Evolutionary conservation across 2,329 filamentous ascomycete genomes (phyloP).

Genomic region (Neonectria faginata): DNA sequence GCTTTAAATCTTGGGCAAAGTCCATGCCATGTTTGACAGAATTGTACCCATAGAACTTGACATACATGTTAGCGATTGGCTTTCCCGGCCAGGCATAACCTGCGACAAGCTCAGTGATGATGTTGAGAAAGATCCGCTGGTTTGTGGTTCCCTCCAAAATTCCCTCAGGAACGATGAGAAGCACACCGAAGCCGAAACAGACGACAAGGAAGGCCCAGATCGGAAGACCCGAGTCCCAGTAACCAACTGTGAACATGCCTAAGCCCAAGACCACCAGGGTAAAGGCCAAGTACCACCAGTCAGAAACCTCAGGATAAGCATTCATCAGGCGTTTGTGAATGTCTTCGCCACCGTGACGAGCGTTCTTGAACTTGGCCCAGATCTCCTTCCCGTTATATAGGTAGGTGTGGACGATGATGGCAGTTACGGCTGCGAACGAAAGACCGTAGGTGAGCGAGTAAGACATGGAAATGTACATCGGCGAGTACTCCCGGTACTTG

Average conservation of each 20-base stretch:
- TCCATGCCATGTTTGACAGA: slow-evolving; percentile 29
- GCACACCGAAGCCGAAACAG: slow-evolving; percentile 20
- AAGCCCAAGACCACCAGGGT: slow-evolving; percentile 14
- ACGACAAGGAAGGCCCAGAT: slow-evolving; percentile 26
- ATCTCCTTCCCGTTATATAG: slow-evolving; percentile 25
- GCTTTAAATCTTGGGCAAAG: slow-evolving; percentile 27
- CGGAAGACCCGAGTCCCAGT: slow-evolving; percentile 25
- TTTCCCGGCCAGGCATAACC: slow-evolving; percentile 28
- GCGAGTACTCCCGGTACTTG: slow-evolving; percentile 25
- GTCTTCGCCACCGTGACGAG: slow-evolving; percentile 22
- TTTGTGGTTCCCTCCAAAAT: slow-evolving; percentile 26
- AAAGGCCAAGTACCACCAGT: slow-evolving; percentile 25
- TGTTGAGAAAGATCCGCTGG: slow-evolving; percentile 29
- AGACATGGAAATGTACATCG: slow-evolving; percentile 27
- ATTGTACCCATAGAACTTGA: slow-evolving; percentile 28
- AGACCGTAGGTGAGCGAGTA: slow-evolving; percentile 24
- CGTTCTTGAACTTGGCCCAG: slow-evolving; percentile 27
- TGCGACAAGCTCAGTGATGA: slow-evolving; percentile 21
- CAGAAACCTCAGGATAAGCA: slow-evolving; percentile 22
- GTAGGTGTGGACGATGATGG: slow-evolving; percentile 25
- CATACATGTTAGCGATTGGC: slow-evolving; percentile 28
- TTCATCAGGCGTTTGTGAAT: slow-evolving; percentile 28
- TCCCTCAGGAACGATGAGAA: slow-evolving; percentile 23
- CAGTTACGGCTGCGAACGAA: slow-evolving; percentile 22
- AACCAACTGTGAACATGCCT: slow-evolving; percentile 26